These are phyloP conservation scores for Saccharum officinarum DNA, from an alignment of 176 grass and related monocot species.

Conservation along the genomic window DNA sequence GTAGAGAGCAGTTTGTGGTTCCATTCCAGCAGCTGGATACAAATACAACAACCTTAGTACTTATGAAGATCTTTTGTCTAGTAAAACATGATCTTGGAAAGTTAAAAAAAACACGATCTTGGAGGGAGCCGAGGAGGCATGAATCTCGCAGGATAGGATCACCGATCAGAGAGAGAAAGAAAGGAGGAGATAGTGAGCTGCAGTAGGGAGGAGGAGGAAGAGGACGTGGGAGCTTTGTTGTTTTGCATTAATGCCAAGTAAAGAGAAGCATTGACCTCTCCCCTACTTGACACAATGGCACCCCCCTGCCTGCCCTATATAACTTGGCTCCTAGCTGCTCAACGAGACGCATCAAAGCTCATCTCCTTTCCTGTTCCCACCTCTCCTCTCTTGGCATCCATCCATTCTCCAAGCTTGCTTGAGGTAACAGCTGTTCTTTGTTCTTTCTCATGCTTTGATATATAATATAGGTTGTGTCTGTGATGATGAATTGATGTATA, in stretches of 20 bases:
- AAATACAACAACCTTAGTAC: not conserved
- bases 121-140: not conserved
- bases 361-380: slow-evolving; percentile 9
- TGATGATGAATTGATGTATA: not conserved
- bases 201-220: not conserved
- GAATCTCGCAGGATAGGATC: slow-evolving; percentile 32
- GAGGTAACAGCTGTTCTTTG: slow-evolving; percentile 6
- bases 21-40: not conserved
- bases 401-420: not conserved
- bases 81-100: slow-evolving; percentile 27
- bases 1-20: not conserved
- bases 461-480: not conserved
- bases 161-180: not conserved
- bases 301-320: slow-evolving; percentile 38
- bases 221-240: slow-evolving; percentile 32
- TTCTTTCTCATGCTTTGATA: slow-evolving; percentile 1
- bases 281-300: slow-evolving; percentile 20
- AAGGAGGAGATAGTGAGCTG: not conserved
- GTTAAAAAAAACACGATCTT: not conserved
- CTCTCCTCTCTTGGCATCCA: not conserved
- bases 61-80: slow-evolving; percentile 13
- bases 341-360: slow-evolving; percentile 34
- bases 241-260: slow-evolving; percentile 53
- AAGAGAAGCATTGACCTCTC: slow-evolving; percentile 68
- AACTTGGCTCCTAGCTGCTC: slow-evolving; percentile 35